Evolutionary conservation across 768 basidiomycete species (phyloP).

Genomic region (Psilocybe tampanensis): DNA sequence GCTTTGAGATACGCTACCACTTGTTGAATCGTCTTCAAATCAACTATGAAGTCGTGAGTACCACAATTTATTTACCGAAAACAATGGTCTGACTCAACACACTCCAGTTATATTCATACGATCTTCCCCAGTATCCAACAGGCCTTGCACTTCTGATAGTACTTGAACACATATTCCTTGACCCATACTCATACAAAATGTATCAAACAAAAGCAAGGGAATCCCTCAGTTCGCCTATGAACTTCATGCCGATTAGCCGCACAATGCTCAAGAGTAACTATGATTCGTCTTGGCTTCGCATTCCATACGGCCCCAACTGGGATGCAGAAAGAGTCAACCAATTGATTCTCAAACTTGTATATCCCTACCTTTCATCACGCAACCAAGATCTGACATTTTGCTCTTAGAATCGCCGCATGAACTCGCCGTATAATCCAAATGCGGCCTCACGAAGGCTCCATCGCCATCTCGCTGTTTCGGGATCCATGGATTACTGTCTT

Average conservation of each 20-base stretch:
- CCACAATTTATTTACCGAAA: too few relatives aligned
- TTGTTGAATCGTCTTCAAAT: slow-evolving; percentile 25
- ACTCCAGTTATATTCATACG: background rate
- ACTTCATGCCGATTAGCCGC: background rate
- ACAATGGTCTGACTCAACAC: too few relatives aligned
- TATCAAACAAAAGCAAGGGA: too few relatives aligned
- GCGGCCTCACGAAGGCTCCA: background rate
- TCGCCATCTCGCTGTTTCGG: background rate
- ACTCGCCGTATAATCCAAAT: background rate
- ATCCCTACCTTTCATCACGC: background rate
- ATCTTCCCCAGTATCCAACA: background rate
- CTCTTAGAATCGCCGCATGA: background rate
- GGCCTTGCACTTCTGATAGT: background rate
- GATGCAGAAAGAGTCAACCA: slow-evolving; percentile 2
- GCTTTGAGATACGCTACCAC: slow-evolving; percentile 58
- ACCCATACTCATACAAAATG: background rate
- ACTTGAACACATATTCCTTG: background rate
- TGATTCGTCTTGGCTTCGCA: background rate
- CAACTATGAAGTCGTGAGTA: background rate
- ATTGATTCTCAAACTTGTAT: background rate
- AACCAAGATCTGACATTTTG: background rate
- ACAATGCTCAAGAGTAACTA: background rate
- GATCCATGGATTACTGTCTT: too few relatives aligned
- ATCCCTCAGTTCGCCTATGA: background rate
- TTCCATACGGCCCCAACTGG: slow-evolving; percentile 8